Evolutionary conservation across 208 protist species (phyloP).

Genomic region (Acanthamoeba triangularis): DNA sequence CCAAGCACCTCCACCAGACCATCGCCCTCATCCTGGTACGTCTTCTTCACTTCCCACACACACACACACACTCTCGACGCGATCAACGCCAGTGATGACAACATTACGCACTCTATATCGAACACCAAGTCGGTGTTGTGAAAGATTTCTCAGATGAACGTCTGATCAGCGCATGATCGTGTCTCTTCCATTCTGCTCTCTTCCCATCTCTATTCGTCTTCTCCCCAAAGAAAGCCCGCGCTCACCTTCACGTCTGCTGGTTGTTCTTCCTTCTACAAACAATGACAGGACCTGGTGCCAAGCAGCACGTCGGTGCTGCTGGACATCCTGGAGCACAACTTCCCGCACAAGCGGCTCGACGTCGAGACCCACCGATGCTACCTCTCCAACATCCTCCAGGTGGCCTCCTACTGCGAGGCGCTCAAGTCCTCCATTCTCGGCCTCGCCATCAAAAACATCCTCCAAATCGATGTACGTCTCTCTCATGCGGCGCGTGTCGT

Average conservation of each 20-base stretch:
- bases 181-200: not conserved
- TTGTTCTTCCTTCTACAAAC: not conserved
- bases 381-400: constrained; percentile 52
- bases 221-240: too few relatives aligned
- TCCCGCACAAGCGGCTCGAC: constrained; percentile 75
- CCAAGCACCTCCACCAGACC: constrained; percentile 65
- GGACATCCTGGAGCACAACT: constrained; percentile 49
- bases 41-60: not conserved
- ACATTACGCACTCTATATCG: not conserved
- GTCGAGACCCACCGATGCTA: constrained; percentile 66
- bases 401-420: constrained; percentile 23
- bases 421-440: constrained; percentile 44
- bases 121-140: not conserved
- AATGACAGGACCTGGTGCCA: constrained; percentile 50
- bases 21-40: constrained; percentile 34
- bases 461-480: constrained; percentile 68
- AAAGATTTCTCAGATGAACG: constrained; percentile 28
- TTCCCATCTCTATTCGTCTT: not conserved
- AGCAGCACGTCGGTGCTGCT: constrained; percentile 63
- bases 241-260: not conserved
- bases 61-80: too few relatives aligned
- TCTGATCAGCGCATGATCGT: not conserved
- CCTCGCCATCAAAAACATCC: constrained; percentile 66
- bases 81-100: not conserved
- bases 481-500: not conserved